phyloP scores from a whole-genome alignment of 352 stramenopile genomes.

The Globisporangium megalacanthum region DNA sequence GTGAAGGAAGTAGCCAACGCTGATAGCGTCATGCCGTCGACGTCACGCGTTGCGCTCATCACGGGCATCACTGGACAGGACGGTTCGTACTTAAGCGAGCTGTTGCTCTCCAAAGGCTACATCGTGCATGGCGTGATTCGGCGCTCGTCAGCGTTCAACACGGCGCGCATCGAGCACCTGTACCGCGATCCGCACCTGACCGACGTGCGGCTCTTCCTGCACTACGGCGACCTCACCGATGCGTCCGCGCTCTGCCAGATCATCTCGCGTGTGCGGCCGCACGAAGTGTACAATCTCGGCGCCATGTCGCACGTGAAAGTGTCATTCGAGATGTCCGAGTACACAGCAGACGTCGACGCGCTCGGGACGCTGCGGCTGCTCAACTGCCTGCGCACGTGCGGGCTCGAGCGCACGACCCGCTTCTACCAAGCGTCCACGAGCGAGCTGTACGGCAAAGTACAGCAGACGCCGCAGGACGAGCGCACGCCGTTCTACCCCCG shows the following conservation, averaged over 20 bases:
- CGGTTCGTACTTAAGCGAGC: slow-evolving; percentile 97
- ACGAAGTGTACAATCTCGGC: slow-evolving; percentile 99
- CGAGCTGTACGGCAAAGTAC: slow-evolving; percentile 98
- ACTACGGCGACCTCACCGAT: slow-evolving; percentile 99
- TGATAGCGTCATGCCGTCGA: neutral
- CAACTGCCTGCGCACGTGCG: slow-evolving; percentile 95
- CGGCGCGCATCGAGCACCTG: slow-evolving; percentile 96
- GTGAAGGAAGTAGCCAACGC: neutral
- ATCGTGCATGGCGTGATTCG: slow-evolving; percentile 94
- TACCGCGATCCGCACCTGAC: slow-evolving; percentile 95
- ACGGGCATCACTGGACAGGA: slow-evolving; percentile 99
- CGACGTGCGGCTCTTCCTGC: slow-evolving; percentile 94
- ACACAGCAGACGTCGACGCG: slow-evolving; percentile 97
- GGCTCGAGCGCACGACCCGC: slow-evolving; percentile 53
- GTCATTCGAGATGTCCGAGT: slow-evolving; percentile 99
- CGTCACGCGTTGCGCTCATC: slow-evolving; percentile 84
- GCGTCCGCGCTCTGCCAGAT: slow-evolving; percentile 96
- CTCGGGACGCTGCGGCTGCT: slow-evolving; percentile 95
- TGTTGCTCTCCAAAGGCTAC: slow-evolving; percentile 97
- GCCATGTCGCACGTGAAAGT: slow-evolving; percentile 99
- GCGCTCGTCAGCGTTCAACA: slow-evolving; percentile 98
- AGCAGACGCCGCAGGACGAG: slow-evolving; percentile 95
- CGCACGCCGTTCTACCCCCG: slow-evolving; percentile 98
- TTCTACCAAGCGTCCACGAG: slow-evolving; percentile 98
- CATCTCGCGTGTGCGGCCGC: slow-evolving; percentile 91